Base-by-base conservation (phyloP, 768 basidiomycete genomes). In the Antrodiella citrinella region DNA sequence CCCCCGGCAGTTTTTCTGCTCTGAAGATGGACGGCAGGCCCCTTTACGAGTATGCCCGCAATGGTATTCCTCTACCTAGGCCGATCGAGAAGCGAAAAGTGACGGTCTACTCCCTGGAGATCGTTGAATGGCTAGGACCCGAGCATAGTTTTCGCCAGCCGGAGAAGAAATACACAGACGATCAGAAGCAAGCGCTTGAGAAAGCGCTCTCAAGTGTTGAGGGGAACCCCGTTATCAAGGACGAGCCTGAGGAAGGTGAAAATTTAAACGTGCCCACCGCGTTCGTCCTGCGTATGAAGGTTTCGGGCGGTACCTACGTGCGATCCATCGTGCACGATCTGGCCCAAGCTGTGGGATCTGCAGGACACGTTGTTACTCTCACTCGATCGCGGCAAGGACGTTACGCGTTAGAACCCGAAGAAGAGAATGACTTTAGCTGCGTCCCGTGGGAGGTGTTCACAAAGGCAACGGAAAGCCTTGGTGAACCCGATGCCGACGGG, bases 1-100 rank as follows among this genome's bases (percentile, higher is more conserved):
- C 15, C 50, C 10, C 3, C 38, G 5, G 23, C 62, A 97, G 95
- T 62, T 99, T 94, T 68, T 98, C 96, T 9, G 96, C 96, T 1
- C 74, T 98, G 26, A 98, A 98, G 67, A 98, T 98, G 94, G 93
- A 98, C 57, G 96, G 96, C 1, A 90, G 79, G 65, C 91, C 91
- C 0, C 66, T 98, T 26, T 91, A 98, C 64, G 94, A 98, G 59
- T 99, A 98, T 62, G 96, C 96, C 18, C 82, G 96, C 2, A 76
- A 85, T 61, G 88, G 88, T 5, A 88, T 85, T 40, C 91, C 94
- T 0, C 77, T 99, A 13, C 96, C 96, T 25, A 82, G 93, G 7
- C 88, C 95, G n/a, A 94, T 99, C 53, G 91, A 93, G 59, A 66
- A 84, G 45, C 85, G 96, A 10, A 75, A 79, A 55, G 86, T 88